Percentiles rank a stretch among this genome's conserved stretches.
Conservation (phyloP, 169 alveolate species). For the Babesia gibsoni region DNA sequence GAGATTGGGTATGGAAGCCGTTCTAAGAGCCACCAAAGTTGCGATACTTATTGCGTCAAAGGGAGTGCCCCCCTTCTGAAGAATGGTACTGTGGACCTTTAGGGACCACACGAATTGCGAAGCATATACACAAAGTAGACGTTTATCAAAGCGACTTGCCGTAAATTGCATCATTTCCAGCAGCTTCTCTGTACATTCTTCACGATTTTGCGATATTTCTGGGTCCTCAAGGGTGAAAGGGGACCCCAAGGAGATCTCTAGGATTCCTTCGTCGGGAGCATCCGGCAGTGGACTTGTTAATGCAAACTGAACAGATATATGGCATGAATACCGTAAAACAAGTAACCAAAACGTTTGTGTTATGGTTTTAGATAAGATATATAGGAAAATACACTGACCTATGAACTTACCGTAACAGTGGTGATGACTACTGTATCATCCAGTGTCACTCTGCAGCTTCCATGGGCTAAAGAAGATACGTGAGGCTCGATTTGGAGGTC, state of each 20-base stretch:
- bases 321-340: not conserved
- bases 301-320: conserved; percentile 19
- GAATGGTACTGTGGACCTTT: conserved; percentile 60
- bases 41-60: conserved; percentile 72
- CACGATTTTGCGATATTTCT: conserved; percentile 59
- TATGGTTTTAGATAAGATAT: not conserved
- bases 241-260: conserved; percentile 36
- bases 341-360: not conserved
- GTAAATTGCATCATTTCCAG: conserved; percentile 52
- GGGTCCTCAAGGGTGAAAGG: conserved; percentile 45
- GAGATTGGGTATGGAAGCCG: conserved; percentile 64
- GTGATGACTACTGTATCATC: conserved; percentile 49
- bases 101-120: conserved; percentile 69
- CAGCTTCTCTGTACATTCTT: conserved; percentile 48
- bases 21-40: conserved; percentile 61
- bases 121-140: conserved; percentile 64
- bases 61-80: conserved; percentile 70
- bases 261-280: conserved; percentile 49
- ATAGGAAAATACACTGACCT: not conserved
- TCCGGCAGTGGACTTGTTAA: conserved; percentile 23
- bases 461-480: conserved; percentile 54
- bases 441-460: conserved; percentile 47
- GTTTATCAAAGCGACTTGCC: conserved; percentile 48
- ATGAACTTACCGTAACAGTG: conserved; percentile 43
- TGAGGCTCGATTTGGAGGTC: conserved; percentile 15